Conservation (phyloP, 108 stramenopile genomes). For the Poteriospumella lacustris region DNA sequence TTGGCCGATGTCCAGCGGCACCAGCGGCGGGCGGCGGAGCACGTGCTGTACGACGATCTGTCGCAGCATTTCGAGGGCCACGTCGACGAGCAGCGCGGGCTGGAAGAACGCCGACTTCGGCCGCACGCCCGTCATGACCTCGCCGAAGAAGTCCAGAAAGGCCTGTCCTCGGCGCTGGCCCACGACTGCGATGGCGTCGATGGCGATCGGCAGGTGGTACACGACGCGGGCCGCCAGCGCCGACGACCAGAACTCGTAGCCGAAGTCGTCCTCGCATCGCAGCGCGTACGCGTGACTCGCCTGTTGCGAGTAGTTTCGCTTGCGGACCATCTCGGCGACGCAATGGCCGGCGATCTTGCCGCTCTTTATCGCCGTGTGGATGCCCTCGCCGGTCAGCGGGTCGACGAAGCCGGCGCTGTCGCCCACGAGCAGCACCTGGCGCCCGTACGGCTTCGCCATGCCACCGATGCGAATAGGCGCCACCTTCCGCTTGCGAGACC, state of each 20-base stretch:
- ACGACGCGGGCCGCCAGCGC: not conserved
- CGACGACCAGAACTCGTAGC: slow-evolving; percentile 16
- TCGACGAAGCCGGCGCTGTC: slow-evolving; percentile 19
- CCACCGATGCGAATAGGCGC: slow-evolving; percentile 24
- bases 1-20: slow-evolving; percentile 8
- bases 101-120: slow-evolving; percentile 15
- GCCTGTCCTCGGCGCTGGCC: slow-evolving; percentile 26
- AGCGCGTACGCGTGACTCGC: slow-evolving; percentile 12
- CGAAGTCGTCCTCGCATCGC: slow-evolving; percentile 12
- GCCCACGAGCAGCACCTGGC: slow-evolving; percentile 3
- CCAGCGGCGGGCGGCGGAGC: not conserved
- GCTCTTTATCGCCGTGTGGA: slow-evolving; percentile 18
- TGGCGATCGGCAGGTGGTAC: not conserved
- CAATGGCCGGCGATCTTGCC: slow-evolving; percentile 7
- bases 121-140: slow-evolving; percentile 25
- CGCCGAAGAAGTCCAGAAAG: slow-evolving; percentile 27
- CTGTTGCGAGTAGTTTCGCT: not conserved
- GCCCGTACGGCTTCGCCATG: not conserved
- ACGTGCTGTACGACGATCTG: slow-evolving; percentile 16
- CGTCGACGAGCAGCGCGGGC: not conserved
- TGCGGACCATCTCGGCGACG: not conserved
- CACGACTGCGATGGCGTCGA: slow-evolving; percentile 18
- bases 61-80: not conserved
- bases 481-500: not conserved
- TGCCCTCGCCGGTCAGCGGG: slow-evolving; percentile 24